Percentiles rank a stretch among this genome's conserved stretches.
Conservation (phyloP, 192 early-diverging fungal genomes). For the Martensiomyces pterosporus region DNA sequence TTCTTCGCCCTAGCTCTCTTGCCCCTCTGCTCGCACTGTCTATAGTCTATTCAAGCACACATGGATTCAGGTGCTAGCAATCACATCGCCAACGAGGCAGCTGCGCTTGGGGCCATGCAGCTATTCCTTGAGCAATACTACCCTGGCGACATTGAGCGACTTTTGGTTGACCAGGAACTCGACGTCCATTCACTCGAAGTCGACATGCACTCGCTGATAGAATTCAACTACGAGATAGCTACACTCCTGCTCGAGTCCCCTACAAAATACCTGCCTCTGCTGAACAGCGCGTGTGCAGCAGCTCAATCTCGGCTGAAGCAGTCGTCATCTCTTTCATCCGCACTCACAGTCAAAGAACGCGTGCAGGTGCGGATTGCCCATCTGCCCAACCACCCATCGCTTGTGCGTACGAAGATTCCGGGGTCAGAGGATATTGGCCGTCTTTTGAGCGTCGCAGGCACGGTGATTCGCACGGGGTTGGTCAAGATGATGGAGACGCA, state of each 20-base stretch:
- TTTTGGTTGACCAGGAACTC: neutral
- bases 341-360: neutral
- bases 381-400: conserved; percentile 27
- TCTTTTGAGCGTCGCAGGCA: conserved; percentile 59
- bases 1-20: too few species aligned
- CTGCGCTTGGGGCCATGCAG: conserved; percentile 13
- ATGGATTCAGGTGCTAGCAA: too few species aligned
- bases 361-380: conserved; percentile 3
- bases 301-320: neutral
- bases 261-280: conserved; percentile 5
- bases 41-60: too few species aligned
- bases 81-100: too few species aligned
- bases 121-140: conserved; percentile 15
- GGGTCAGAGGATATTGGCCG: conserved; percentile 56
- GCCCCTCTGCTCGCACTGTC: too few species aligned
- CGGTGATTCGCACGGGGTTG: conserved; percentile 63
- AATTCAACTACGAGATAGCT: conserved; percentile 26
- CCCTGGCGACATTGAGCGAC: neutral
- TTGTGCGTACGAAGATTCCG: conserved; percentile 53
- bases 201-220: conserved; percentile 23
- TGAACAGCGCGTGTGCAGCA: conserved; percentile 10
- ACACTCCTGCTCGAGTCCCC: conserved; percentile 14
- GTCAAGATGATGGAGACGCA: conserved; percentile 67
- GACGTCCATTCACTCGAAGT: conserved; percentile 5
- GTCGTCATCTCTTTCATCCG: neutral